Evolutionary conservation across 768 basidiomycete species (phyloP), one percentile per base, ranked within the genome.

Genomic region (Lentinula edodes): DNA sequence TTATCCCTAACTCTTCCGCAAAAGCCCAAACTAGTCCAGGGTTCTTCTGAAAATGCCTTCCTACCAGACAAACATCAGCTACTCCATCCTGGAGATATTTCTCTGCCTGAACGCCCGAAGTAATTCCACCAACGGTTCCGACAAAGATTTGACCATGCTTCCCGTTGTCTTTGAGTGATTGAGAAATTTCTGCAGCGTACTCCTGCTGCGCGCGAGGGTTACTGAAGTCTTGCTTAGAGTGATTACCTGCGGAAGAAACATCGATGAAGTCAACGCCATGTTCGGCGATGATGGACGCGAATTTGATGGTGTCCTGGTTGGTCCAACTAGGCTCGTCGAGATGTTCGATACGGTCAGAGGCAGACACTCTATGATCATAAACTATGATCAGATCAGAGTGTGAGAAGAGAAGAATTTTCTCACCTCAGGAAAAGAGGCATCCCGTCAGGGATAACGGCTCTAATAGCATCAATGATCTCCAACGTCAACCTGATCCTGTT

Each of bases 361-460:
- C 92, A 45, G 86, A 88, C 23, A 93, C 72, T 20, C 86, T 85
- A 43, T 13, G 18, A 51, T 12, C 50, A 46, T 15, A 18, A 51
- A 62, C n/a, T 55, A 50, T 58, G 5, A 13, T 28, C 74, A 13
- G 41, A 36, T 36, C 7, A 38, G 34, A 15, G 52, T 39, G 60
- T 18, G 38, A 39, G 6, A 35, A n/a, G 2, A 5, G 23, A 36
- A 23, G 54, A 2, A 5, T 23, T 18, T 12, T 46, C 45, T 46
- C n/a, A 85, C 85, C 91, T 80, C 59, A 88, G 75, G 73, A 93
- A 91, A 16, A 94, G 73, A 0, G 93, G 90, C 78, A 84, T 85
- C 12, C 77, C 72, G 3, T 76, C 70, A 0, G 85, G 83, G 65
- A 90, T 87, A 10, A 78, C 76, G 18, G 75, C 77, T 7, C 91